Conservation (phyloP, 1,139 yeast genomes). For the Candida pseudocylindracea region DNA sequence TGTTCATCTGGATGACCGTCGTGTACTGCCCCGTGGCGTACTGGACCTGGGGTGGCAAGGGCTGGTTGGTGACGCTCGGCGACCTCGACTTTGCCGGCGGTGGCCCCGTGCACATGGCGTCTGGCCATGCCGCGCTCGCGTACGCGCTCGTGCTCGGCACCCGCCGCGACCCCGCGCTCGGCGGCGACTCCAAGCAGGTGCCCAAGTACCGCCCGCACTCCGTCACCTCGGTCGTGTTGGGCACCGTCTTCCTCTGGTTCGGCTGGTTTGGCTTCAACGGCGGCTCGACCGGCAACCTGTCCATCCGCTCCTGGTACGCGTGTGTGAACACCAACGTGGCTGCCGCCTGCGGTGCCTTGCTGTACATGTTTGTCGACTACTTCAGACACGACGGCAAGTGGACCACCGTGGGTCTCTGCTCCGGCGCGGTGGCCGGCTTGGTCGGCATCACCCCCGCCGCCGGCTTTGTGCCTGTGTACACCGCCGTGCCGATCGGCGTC, state of each 20-base stretch:
- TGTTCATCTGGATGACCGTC: slow-evolving; percentile 86
- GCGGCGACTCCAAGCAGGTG: slow-evolving; percentile 19
- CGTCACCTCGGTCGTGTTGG: slow-evolving; percentile 75
- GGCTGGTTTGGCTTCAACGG: slow-evolving; percentile 99
- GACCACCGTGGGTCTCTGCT: slow-evolving; percentile 88
- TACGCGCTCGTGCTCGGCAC: slow-evolving; percentile 82
- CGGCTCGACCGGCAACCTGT: slow-evolving; percentile 84
- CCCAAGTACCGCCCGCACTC: slow-evolving; percentile 88
- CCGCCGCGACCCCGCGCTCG: slow-evolving; percentile 65
- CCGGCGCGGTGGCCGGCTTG: slow-evolving; percentile 84
- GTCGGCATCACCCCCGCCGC: slow-evolving; percentile 97
- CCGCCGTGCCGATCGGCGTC: slow-evolving; percentile 66
- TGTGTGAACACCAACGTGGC: slow-evolving; percentile 83
- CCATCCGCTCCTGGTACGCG: slow-evolving; percentile 87
- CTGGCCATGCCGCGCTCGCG: slow-evolving; percentile 89
- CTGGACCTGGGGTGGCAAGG: slow-evolving; percentile 92
- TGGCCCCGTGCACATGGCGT: slow-evolving; percentile 89
- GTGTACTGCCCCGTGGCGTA: slow-evolving; percentile 90
- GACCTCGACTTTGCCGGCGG: slow-evolving; percentile 95
- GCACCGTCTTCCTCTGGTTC: slow-evolving; percentile 87
- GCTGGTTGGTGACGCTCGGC: slow-evolving; percentile 73
- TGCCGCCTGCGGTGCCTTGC: slow-evolving; percentile 76
- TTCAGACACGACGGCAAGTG: slow-evolving; percentile 77
- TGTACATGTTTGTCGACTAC: slow-evolving; percentile 87
- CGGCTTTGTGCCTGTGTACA: slow-evolving; percentile 83